Conservation (phyloP, 1,139 yeast species). For the Kurtzmaniella quercitrusa region DNA sequence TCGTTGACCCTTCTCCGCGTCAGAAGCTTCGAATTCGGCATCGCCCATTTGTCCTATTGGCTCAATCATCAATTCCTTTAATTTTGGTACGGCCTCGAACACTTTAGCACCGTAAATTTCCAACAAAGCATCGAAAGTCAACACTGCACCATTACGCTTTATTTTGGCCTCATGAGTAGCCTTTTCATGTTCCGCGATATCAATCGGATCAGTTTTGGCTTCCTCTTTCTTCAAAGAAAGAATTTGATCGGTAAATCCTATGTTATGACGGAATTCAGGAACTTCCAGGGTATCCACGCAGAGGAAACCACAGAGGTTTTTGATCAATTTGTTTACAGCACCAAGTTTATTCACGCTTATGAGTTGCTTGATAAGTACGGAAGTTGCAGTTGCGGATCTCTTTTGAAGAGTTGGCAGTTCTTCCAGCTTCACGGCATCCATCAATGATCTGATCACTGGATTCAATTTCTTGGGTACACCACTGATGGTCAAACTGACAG, state of each 20-base stretch:
- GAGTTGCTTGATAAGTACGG: constrained; percentile 58
- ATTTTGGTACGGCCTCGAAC: constrained; percentile 63
- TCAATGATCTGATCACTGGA: constrained; percentile 82
- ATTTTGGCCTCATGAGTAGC: constrained; percentile 71
- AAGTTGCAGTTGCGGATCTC: constrained; percentile 68
- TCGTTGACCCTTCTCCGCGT: constrained; percentile 64
- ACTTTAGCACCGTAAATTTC: constrained; percentile 48
- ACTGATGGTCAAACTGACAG: constrained; percentile 59
- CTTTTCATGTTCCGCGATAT: constrained; percentile 57
- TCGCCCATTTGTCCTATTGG: constrained; percentile 44
- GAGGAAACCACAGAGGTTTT: constrained; percentile 85
- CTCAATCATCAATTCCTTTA: constrained; percentile 63
- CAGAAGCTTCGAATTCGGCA: constrained; percentile 38
- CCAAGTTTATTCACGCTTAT: constrained; percentile 52
- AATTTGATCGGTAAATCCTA: constrained; percentile 51
- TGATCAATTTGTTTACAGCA: constrained; percentile 84
- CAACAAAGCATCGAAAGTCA: constrained; percentile 60
- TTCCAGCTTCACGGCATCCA: constrained; percentile 90
- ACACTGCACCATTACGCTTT: constrained; percentile 79
- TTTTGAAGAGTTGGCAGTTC: constrained; percentile 61
- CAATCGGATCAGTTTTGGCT: constrained; percentile 63
- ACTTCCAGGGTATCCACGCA: constrained; percentile 97
- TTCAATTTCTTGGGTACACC: constrained; percentile 83
- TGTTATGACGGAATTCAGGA: constrained; percentile 81
- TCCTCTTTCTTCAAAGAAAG: constrained; percentile 81